phyloP scores from a whole-genome alignment of 441 rosid genomes.

The Erodium chrysanthum region DNA sequence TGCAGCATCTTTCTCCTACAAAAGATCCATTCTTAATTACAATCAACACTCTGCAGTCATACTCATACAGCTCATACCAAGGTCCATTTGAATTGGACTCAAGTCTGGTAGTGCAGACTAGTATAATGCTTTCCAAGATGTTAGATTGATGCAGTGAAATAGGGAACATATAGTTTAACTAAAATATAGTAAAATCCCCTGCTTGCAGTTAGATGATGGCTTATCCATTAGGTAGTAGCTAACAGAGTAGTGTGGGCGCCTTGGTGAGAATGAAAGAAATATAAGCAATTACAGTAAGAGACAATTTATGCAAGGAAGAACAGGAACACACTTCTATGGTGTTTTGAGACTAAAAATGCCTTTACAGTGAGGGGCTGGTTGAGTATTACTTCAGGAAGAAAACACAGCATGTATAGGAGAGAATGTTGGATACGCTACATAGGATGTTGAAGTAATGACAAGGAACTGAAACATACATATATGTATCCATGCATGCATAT shows the following conservation, averaged over 20 bases:
- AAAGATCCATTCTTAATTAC: slow-evolving; percentile 18
- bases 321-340: background rate
- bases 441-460: too few relatives aligned
- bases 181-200: background rate
- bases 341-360: background rate
- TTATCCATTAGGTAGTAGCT: background rate
- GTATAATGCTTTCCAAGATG: background rate
- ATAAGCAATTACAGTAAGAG: background rate
- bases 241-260: background rate
- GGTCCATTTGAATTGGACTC: background rate
- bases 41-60: slow-evolving; percentile 5
- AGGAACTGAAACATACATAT: too few relatives aligned
- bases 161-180: background rate
- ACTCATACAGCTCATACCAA: background rate
- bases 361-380: background rate
- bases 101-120: slow-evolving; percentile 5
- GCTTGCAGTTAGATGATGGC: background rate
- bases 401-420: too few relatives aligned
- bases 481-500: too few relatives aligned
- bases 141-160: background rate
- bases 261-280: background rate
- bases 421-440: too few relatives aligned
- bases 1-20: slow-evolving; percentile 95
- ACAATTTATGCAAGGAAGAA: background rate
- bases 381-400: background rate